Percentiles rank a stretch among this genome's conserved stretches.
Evolutionary conservation across 768 basidiomycete species (phyloP).

Genomic region (Rhodocollybia butyracea): DNA sequence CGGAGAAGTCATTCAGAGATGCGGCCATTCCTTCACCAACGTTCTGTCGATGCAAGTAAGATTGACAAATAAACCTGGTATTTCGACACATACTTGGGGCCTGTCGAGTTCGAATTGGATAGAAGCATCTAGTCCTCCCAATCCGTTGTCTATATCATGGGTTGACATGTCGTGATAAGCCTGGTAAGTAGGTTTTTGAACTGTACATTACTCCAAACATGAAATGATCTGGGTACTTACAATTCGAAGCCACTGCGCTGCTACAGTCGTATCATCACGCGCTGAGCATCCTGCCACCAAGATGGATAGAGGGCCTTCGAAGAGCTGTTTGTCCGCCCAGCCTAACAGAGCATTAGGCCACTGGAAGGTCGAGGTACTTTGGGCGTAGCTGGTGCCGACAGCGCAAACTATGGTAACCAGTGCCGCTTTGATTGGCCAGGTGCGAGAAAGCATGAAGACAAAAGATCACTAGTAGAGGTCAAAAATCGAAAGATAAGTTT

Average conservation of each 20-base stretch:
- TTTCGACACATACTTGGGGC: conserved; percentile 29
- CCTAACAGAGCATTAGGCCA: background rate
- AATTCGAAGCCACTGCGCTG: conserved; percentile 39
- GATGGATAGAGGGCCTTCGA: background rate
- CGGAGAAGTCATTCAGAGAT: conserved; percentile 38
- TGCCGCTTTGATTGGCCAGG: too few species aligned
- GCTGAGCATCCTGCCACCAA: conserved; percentile 24
- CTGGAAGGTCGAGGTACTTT: background rate
- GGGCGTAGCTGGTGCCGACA: background rate
- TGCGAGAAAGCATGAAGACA: too few species aligned
- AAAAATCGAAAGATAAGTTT: too few species aligned
- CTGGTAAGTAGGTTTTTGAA: too few species aligned
- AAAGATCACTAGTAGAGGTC: too few species aligned
- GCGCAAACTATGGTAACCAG: background rate
- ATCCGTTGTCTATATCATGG: conserved; percentile 40
- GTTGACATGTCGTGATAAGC: conserved; percentile 49
- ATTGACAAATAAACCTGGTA: background rate
- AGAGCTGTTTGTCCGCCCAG: conserved; percentile 1
- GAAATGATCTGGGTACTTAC: conserved; percentile 18
- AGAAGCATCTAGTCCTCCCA: conserved; percentile 49
- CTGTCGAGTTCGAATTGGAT: conserved; percentile 44
- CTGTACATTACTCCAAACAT: background rate
- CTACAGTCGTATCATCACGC: conserved; percentile 27
- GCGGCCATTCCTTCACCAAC: conserved; percentile 44
- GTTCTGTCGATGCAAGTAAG: conserved; percentile 28